Evolutionary conservation across 345 rosid genomes (phyloP).

Genomic region (Ceriops tagal): DNA sequence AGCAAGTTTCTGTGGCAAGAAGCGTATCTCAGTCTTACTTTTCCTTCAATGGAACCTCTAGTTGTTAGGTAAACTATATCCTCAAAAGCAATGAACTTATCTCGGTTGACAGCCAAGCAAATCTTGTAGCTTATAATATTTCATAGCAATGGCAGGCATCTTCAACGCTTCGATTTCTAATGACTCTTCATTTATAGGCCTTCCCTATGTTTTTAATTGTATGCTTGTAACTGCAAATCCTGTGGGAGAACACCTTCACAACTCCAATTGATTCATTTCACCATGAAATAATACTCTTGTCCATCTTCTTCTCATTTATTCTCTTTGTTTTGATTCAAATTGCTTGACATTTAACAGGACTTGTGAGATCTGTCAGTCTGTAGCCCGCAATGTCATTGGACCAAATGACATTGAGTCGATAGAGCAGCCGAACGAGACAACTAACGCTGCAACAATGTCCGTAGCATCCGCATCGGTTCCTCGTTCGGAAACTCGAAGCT

Average conservation of each 20-base stretch:
- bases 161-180: neutral
- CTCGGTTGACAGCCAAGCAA: neutral
- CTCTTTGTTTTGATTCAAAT: neutral
- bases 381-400: conserved; percentile 66
- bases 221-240: neutral
- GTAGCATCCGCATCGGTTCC: conserved; percentile 26
- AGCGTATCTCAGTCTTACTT: neutral
- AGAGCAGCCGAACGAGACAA: conserved; percentile 39
- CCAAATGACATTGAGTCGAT: conserved; percentile 36
- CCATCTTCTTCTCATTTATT: neutral
- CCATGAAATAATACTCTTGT: neutral
- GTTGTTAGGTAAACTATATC: neutral
- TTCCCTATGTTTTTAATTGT: neutral
- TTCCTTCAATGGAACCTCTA: neutral
- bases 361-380: conserved; percentile 84
- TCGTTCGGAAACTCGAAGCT: conserved; percentile 52
- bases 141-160: neutral
- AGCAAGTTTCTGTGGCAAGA: neutral
- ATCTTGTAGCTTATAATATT: neutral
- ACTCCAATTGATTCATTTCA: neutral
- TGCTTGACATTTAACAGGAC: conserved; percentile 40
- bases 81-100: no score
- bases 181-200: neutral
- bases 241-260: neutral
- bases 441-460: conserved; percentile 19